Evolutionary conservation across 331 rosid species (phyloP), one percentile per base, ranked within the genome.

Genomic region (Rosa hybrid): DNA sequence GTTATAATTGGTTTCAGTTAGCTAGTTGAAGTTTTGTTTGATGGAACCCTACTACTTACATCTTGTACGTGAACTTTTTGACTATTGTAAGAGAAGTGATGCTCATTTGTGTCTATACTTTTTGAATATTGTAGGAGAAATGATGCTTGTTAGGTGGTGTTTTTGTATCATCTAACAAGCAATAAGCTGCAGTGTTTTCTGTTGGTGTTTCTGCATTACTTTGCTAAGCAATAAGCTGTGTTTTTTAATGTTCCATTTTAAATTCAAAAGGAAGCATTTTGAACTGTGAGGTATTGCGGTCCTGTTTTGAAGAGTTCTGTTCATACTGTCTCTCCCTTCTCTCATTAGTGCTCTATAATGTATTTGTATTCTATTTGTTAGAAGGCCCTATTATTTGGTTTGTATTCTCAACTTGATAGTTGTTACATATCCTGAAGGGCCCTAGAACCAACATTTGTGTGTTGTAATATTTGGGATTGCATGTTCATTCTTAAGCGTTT

Each of bases 1-100:
- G 74, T 23, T 75, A 51, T 69, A 75, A 23, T 79, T 46, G 57
- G 53, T 75, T 60, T 59, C 70, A 44, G 6, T n/a, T 14, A 0
- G 30, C 20, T 13, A 39, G 7, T 4, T 25, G 64, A 44, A 68
- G 63, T 21, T 3, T 11, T 71, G 41, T 11, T 81, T 4, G 53
- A 17, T 71, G 38, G 39, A 42, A 21, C 38, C 39, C 20, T 46
- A 30, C n/a, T 14, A 12, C 65, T 38, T 8, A 0, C 3, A 25
- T 74, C 16, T 12, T 54, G 75, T 75, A 12, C 18, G 14, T 75
- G 7, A 12, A 20, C 44, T 45, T 4, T 56, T 5, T 45, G 53
- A 72, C 18, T 23, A 16, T 8, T 68, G 30, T 46, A 62, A 23
- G 17, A 9, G 27, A 8, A 41, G 14, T 76, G n/a, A 6, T 5